Evolutionary conservation across 2,329 filamentous ascomycete species (phyloP), one percentile per base, ranked within the genome.

Genomic region (Aspergillus caelatus): DNA sequence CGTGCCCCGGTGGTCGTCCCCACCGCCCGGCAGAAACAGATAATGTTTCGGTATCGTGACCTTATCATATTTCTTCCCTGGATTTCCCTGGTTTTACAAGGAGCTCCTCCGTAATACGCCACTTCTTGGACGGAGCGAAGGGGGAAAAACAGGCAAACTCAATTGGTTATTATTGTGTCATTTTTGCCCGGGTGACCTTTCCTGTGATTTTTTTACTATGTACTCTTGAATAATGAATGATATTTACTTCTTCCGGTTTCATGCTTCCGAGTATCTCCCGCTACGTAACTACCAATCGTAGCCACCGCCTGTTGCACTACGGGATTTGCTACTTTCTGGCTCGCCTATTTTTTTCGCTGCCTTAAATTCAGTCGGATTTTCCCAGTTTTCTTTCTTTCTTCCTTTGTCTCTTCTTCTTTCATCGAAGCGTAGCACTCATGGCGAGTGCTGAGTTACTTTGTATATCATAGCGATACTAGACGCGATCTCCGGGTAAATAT

Each of bases 251-350:
- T 23, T 16, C 48, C 21, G 34, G 43, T 39, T 41, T 50, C 34
- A 54, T 16, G 39, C 39, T 57, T 54, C 32, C 57, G 26, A 26
- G 26, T 26, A 59, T 55, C 36, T 66, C 64, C 64, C 69, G 65
- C 71, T 71, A 26, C 26, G 26, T 26, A 68, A 64, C 64, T 64
- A 58, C 57, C 60, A 55, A 60, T 58, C 65, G 55, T 66, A 68
- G 67, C 66, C 61, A 71, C 70, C 67, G 71, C 72, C 67, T 67
- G 67, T 70, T 62, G 64, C 67, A 66, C 53, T 63, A 65, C 63
- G 63, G 45, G 53, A 57, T 62, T 48, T 21, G 57, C 50, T 55
- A 57, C 32, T 21, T 60, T 34, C 62, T 59, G 34, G 57, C 62
- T 64, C 57, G 57, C 63, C 39, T 23, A 28, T 57, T 54, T 32